Conservation (phyloP, 495 filamentous ascomycete genomes). For the Evansstolkia leycettana region DNA sequence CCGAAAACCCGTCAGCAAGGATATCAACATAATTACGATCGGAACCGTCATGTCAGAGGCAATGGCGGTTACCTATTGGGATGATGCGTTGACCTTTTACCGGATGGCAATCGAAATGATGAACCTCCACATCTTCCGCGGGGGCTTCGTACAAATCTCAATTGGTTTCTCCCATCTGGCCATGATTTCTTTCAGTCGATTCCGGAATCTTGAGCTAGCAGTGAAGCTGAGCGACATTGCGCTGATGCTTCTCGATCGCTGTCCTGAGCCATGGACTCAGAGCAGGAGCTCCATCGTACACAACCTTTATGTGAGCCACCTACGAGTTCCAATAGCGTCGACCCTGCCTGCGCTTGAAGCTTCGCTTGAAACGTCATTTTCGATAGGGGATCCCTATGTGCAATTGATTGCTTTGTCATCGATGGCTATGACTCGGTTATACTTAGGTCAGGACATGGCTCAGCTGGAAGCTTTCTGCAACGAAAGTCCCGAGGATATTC, state of each 20-base stretch:
- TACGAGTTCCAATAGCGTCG: slow-evolving; percentile 49
- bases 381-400: slow-evolving; percentile 62
- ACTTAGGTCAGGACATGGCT: slow-evolving; percentile 58
- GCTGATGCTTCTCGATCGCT: slow-evolving; percentile 52
- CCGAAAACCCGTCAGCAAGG: slow-evolving; percentile 35
- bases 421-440: slow-evolving; percentile 57
- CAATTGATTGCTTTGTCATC: slow-evolving; percentile 64
- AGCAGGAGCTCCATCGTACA: slow-evolving; percentile 62
- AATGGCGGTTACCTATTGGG: slow-evolving; percentile 74
- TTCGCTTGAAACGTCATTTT: slow-evolving; percentile 57
- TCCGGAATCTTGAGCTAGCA: slow-evolving; percentile 59
- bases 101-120: slow-evolving; percentile 61
- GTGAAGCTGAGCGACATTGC: slow-evolving; percentile 50
- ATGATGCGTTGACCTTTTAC: slow-evolving; percentile 62
- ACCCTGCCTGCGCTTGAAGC: slow-evolving; percentile 51
- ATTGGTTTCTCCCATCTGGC: slow-evolving; percentile 66
- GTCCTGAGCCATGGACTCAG: slow-evolving; percentile 54
- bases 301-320: slow-evolving; percentile 60
- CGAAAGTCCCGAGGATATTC: slow-evolving; percentile 64
- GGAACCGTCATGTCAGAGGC: slow-evolving; percentile 69
- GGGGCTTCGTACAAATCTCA: slow-evolving; percentile 60
- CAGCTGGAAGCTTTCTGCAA: slow-evolving; percentile 65
- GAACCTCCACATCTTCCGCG: slow-evolving; percentile 50
- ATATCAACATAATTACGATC: slow-evolving; percentile 47
- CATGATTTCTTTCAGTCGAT: slow-evolving; percentile 59